Evolutionary conservation across 257 asterid species (phyloP), one percentile per base, ranked within the genome.

Genomic region (Solanum paucissectum): DNA sequence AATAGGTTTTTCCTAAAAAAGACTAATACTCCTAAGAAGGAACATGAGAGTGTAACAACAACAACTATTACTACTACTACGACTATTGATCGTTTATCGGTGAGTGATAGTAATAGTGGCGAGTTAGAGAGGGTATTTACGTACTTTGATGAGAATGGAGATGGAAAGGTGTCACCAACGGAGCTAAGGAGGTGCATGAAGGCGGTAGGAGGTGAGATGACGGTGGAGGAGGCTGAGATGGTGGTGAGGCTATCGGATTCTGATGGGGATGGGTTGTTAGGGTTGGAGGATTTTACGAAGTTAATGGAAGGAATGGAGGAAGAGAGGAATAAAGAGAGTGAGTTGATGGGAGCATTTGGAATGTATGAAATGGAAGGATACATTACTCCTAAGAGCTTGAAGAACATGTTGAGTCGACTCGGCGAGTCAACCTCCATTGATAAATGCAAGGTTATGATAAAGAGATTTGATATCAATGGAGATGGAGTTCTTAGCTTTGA

Each of bases 341-440:
- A 92, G 68, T 64, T 94, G 86, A 90, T 34, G 37, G 94, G 87
- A 88, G 93, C 92, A 52, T 94, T 94, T 89, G 90, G 84, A 38
- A 88, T 90, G 94, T 94, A 94, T 89, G 95, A 89, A 72, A 81
- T 90, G 94, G 94, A 90, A 14, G 98, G 93, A 32, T 89, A 90
- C 88, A 94, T 94, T 36, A 94, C 95, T 12, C 93, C 96, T 3
- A 90, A 87, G 87, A 94, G 96, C 84, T 87, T 93, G 91, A 89
- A 90, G 81, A 91, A 88, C 34, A 93, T 93, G 96, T 88, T 92
- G 83, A 91, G 93, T 55, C 73, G 91, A 40, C 85, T 93, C 81
- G 95, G 95, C 12, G 95, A 93, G 68, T 83, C 90, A 34, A 87
- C 86, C 84, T 85, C 88, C 88, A 88, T 90, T 25, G 93, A 91